A percentile compares a stretch with the other conserved stretches of the same genome.
Evolutionary conservation across 2,329 filamentous ascomycete genomes (phyloP).

Genomic region (Mycosphaerella sp.): DNA sequence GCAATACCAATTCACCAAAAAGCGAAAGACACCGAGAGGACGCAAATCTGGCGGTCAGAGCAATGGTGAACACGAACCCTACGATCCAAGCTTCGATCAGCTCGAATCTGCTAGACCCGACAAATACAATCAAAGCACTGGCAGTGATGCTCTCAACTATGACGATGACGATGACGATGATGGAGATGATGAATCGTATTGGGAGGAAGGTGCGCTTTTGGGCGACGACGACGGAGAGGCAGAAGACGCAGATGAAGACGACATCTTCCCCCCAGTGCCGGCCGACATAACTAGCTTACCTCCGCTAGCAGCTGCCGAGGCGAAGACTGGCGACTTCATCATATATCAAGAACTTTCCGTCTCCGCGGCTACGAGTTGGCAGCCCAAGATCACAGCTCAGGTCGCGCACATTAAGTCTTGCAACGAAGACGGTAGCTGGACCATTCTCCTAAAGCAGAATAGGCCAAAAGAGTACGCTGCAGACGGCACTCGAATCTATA

Average conservation of each 20-base stretch:
- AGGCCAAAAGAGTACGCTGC: slow-evolving; percentile 58
- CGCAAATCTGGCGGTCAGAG: slow-evolving; percentile 41
- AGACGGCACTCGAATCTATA: slow-evolving; percentile 67
- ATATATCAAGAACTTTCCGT: slow-evolving; percentile 61
- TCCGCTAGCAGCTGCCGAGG: slow-evolving; percentile 43
- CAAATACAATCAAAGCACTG: slow-evolving; percentile 34
- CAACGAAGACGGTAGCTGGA: slow-evolving; percentile 41
- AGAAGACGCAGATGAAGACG: slow-evolving; percentile 29
- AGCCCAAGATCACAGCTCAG: slow-evolving; percentile 57
- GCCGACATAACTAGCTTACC: slow-evolving; percentile 43
- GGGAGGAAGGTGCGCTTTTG: slow-evolving; percentile 27
- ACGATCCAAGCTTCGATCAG: neutral
- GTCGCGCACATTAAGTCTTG: slow-evolving; percentile 59
- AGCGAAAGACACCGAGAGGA: slow-evolving; percentile 45
- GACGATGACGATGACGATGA: slow-evolving; percentile 39
- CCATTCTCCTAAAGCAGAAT: slow-evolving; percentile 55
- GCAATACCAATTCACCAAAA: slow-evolving; percentile 51
- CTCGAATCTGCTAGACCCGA: slow-evolving; percentile 32
- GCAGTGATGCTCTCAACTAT: slow-evolving; percentile 36
- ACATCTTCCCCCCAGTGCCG: slow-evolving; percentile 52
- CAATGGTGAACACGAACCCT: slow-evolving; percentile 32
- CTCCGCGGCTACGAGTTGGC: slow-evolving; percentile 58
- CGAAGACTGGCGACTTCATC: slow-evolving; percentile 56
- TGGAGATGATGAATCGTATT: slow-evolving; percentile 26
- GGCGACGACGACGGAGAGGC: slow-evolving; percentile 21